Conservation (phyloP, 1,284 basidiomycete species). For the Malassezia yamatoensis region DNA sequence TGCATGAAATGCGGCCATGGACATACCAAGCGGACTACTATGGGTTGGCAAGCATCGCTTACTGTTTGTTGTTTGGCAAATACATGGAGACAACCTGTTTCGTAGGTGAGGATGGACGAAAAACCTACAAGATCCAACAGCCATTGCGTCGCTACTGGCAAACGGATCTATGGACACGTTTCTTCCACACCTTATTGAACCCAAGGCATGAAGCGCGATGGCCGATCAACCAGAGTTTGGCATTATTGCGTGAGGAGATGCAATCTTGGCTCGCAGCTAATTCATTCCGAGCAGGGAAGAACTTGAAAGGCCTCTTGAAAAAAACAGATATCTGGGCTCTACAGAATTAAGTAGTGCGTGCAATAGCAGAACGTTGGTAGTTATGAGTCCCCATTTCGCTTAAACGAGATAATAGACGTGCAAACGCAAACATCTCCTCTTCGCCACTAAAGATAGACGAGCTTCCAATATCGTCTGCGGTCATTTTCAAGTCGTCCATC, state of each 20-base stretch:
- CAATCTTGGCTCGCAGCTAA: constrained; percentile 67
- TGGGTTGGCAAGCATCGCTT: constrained; percentile 81
- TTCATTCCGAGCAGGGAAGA: constrained; percentile 62
- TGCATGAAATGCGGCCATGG: constrained; percentile 73
- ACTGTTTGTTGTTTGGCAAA: constrained; percentile 90
- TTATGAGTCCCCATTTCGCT: constrained; percentile 43
- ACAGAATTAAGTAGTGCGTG: not conserved
- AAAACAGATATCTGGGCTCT: constrained; percentile 43
- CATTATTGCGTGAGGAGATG: constrained; percentile 63
- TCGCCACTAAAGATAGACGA: constrained; percentile 44
- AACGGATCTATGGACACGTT: constrained; percentile 66
- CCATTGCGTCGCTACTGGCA: constrained; percentile 94
- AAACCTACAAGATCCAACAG: constrained; percentile 50
- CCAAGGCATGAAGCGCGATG: constrained; percentile 53
- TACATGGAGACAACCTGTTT: constrained; percentile 54
- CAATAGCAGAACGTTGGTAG: constrained; percentile 15
- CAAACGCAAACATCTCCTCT: constrained; percentile 46
- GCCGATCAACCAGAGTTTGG: constrained; percentile 64
- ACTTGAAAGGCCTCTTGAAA: constrained; percentile 39
- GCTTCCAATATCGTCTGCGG: constrained; percentile 41
- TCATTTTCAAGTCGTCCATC: constrained; percentile 44
- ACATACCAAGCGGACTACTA: constrained; percentile 92
- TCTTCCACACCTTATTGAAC: constrained; percentile 83
- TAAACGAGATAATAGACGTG: constrained; percentile 40
- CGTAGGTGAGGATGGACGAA: constrained; percentile 6